Percentiles rank a stretch among this genome's conserved stretches.
Conservation (phyloP, 805 yeast genomes). For the Hanseniaspora jakobsenii region DNA sequence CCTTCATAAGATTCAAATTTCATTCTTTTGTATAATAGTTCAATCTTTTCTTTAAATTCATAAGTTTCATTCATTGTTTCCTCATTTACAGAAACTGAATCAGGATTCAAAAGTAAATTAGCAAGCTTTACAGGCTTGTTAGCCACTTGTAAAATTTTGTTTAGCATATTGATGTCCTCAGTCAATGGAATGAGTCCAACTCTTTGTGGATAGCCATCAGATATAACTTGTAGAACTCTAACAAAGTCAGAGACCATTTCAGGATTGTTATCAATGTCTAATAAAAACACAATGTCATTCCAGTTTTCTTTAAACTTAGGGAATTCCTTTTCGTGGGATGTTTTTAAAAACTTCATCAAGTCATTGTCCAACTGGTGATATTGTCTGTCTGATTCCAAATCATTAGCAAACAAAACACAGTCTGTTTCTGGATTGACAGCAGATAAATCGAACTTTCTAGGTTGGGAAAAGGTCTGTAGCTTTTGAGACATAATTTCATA, state of each 20-base stretch:
- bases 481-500: constrained; percentile 22
- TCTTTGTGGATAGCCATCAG: constrained; percentile 59
- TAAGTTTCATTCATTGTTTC: constrained; percentile 20
- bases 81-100: constrained; percentile 17
- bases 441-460: constrained; percentile 25
- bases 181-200: constrained; percentile 67
- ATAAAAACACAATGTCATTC: constrained; percentile 57
- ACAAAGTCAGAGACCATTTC: constrained; percentile 40
- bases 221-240: constrained; percentile 37
- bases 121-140: constrained; percentile 18
- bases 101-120: constrained; percentile 18
- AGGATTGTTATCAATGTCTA: constrained; percentile 42
- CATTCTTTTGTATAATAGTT: constrained; percentile 8
- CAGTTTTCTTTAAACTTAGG: constrained; percentile 65
- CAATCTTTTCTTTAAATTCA: constrained; percentile 10
- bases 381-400: constrained; percentile 50
- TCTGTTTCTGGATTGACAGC: constrained; percentile 23
- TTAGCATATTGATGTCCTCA: constrained; percentile 19
- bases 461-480: constrained; percentile 23
- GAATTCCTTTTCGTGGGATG: constrained; percentile 38
- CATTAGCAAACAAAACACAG: constrained; percentile 57
- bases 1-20: constrained; percentile 29
- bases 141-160: constrained; percentile 18
- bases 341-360: constrained; percentile 32
- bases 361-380: constrained; percentile 40